Evolutionary conservation across 441 rosid species (phyloP), one percentile per base, ranked within the genome.

Genomic region (Viola pubescens): DNA sequence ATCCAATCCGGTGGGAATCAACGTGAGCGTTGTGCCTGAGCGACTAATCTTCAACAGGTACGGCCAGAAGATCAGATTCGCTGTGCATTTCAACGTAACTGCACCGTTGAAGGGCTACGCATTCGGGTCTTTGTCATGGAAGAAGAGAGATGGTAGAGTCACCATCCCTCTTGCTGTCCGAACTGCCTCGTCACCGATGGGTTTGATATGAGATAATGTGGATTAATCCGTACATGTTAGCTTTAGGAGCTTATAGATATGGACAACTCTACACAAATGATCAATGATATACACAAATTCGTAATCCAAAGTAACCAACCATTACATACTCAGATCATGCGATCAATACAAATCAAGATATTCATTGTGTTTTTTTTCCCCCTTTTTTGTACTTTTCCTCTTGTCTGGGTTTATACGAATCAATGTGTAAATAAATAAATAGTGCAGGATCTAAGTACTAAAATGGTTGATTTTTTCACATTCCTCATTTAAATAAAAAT

Each of bases 81-180:
- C 64, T 7, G 77, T 84, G 59, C 72, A 61, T 62, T 84, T 81
- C 71, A 72, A 70, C 70, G 79, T 83, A 61, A 70, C 69, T 58
- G 80, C 77, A 19, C 81, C 88, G 8, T 46, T 77, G 38, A 77
- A 71, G 62, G 84, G 79, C 10, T 82, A 75, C 65, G 59, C 51
- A 13, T 82, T 79, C 39, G 87, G 87, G 52, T 71, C 43, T 59
- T 53, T 79, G 79, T 48, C 82, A 12, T 81, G 86, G 83, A 79
- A 62, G 66, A 77, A 50, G 26, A 49, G 73, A 61, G 70, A 60
- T 39, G 7, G 51, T 44, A 38, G 68, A 52, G 82, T 79, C 45
- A 69, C 66, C 42, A 79, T 80, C 70, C 81, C 87, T 10, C 54
- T 82, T 6, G 81, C 72, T 39, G 81, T 82, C 63, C 76, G 61